Conservation (phyloP, 2,329 filamentous ascomycete genomes). For the Microcera coccophila region DNA sequence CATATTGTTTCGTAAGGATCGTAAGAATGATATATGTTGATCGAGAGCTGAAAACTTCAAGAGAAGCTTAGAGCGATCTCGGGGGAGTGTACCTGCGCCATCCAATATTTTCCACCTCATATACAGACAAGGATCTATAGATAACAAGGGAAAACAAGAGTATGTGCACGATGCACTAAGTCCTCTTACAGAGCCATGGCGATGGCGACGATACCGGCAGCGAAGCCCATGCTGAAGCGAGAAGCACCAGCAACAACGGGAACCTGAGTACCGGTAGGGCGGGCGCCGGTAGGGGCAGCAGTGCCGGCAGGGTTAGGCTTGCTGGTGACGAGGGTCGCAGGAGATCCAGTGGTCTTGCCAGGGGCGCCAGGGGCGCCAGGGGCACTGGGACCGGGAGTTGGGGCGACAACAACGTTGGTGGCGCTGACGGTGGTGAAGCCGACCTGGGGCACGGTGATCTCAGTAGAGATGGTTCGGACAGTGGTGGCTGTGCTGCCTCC, state of each 20-base stretch:
- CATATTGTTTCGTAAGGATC: constrained; percentile 51
- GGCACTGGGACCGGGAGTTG: constrained; percentile 29
- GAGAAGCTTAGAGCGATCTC: constrained; percentile 16
- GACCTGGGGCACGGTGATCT: constrained; percentile 52
- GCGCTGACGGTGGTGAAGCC: constrained; percentile 40
- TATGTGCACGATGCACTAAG: constrained; percentile 18
- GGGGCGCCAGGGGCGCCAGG: constrained; percentile 20
- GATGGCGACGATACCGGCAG: constrained; percentile 42
- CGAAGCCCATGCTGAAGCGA: constrained; percentile 45
- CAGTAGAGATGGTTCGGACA: constrained; percentile 49
- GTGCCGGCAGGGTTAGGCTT: constrained; percentile 27
- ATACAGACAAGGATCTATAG: constrained; percentile 26
- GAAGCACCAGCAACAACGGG: constrained; percentile 39
- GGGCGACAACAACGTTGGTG: constrained; percentile 23
- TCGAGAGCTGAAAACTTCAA: constrained; percentile 10
- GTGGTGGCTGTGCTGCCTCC: constrained; percentile 44
- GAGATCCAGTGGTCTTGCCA: constrained; percentile 20
- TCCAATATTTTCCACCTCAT: constrained; percentile 23
- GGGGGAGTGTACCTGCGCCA: constrained; percentile 21
- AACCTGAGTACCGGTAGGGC: constrained; percentile 32
- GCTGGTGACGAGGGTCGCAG: constrained; percentile 24
- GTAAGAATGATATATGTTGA: constrained; percentile 48
- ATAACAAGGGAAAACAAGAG: constrained; percentile 22
- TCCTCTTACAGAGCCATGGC: constrained; percentile 44
- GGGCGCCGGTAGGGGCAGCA: constrained; percentile 30